Evolutionary conservation across 352 stramenopile genomes (phyloP), one percentile per base, ranked within the genome.

Genomic region (Blastocystis sp.): DNA sequence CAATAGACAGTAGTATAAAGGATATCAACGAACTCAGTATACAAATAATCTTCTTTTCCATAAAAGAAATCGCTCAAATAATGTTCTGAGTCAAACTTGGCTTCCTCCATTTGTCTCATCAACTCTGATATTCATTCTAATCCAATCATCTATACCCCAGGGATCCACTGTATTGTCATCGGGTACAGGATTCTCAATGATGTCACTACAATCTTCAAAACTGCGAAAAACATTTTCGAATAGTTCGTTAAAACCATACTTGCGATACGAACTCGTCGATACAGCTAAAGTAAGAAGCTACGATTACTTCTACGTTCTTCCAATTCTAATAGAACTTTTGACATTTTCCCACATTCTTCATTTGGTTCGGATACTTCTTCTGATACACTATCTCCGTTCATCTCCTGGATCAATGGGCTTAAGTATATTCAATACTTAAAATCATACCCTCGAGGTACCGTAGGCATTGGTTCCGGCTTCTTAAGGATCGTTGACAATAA

Each of bases 11-110:
- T 7, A 44, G 9, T 3, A 11, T 4, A 53, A 1, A 22, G 64
- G 64, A 76, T 76, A 76, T 76, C 64, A 22, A 68, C 24, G 33
- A 84, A 84, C 56, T 84, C 73, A 5, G n/a, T 68, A 62, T 95
- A 98, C 70, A 98, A 94, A 89, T 96, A 95, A 91, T 99, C 96
- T 51, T 98, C 95, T 24, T 92, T 73, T 33, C 93, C 92, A 59
- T 97, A 93, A 35, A 95, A 90, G 64, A 96, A 95, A 92, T 99
- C 97, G 76, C 95, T 93, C 22, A 98, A 91, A 89, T 98, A 99
- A 40, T 96, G 94, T 89, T 98, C 96, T 9, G 94, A 69, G 91
- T 98, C 94, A 92, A 99, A 99, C 56, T 97, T 94, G 48, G 93
- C 80, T 68, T 97, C 92, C 91, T 99, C 97, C 1, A 92, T 93